These are phyloP conservation scores for Pythium pectinolyticum DNA, from an alignment of 352 stramenopile genomes.

Conservation along the genomic window DNA sequence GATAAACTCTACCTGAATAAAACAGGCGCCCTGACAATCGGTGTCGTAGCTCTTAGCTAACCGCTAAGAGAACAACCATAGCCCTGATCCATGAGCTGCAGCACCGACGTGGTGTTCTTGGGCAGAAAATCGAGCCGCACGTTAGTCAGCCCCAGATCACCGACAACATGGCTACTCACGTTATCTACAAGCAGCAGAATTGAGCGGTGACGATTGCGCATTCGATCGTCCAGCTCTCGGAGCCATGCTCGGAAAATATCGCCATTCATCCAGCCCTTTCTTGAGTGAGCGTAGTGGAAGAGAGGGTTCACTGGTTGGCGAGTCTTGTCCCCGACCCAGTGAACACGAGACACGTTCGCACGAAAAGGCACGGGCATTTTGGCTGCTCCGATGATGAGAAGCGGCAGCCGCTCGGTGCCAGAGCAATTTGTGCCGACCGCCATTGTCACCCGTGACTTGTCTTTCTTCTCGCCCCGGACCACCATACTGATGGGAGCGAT, in stretches of 20 bases:
- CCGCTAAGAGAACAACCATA: too few relatives aligned
- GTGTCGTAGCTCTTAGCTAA: too few relatives aligned
- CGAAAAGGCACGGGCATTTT: background rate
- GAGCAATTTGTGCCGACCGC: background rate
- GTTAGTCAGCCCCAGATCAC: background rate
- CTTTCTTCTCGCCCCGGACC: background rate
- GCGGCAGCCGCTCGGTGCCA: background rate
- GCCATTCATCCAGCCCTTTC: slow-evolving; percentile 7
- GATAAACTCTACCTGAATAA: too few relatives aligned
- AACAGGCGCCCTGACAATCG: too few relatives aligned
- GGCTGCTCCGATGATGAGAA: background rate
- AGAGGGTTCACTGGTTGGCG: background rate
- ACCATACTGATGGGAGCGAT: background rate
- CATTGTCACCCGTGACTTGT: slow-evolving; percentile 2
- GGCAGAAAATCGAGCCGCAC: background rate
- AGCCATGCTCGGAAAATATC: background rate
- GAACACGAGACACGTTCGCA: background rate
- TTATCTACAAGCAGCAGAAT: slow-evolving; percentile 3
- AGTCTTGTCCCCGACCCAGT: background rate
- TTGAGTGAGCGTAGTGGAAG: background rate
- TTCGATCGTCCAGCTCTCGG: background rate
- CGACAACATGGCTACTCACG: background rate
- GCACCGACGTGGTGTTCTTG: background rate
- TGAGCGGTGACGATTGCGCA: background rate
- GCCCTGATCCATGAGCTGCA: slow-evolving; percentile 5